phyloP scores from a whole-genome alignment of 208 protist genomes.

The Leishmania tarentolae region DNA sequence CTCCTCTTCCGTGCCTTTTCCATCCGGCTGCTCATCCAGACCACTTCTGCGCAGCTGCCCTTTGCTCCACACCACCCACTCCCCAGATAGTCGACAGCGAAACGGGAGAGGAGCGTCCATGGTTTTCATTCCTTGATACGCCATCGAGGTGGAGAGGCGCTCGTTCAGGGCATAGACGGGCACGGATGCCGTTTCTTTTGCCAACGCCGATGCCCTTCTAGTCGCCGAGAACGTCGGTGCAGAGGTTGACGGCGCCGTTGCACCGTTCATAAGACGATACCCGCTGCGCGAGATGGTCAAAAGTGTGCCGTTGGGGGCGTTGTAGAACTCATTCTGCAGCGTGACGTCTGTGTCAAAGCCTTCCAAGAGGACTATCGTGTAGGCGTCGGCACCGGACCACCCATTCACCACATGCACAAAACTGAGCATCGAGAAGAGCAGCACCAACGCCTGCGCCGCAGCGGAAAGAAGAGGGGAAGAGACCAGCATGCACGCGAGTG shows the following conservation, averaged over 20 bases:
- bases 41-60: conserved; percentile 1
- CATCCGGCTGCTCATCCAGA: background rate
- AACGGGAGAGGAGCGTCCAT: conserved; percentile 30
- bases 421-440: background rate
- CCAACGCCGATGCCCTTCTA: background rate
- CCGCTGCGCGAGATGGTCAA: conserved; percentile 28
- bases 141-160: conserved; percentile 6
- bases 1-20: conserved; percentile 6
- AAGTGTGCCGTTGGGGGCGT: conserved; percentile 33
- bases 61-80: conserved; percentile 81
- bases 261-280: conserved; percentile 30
- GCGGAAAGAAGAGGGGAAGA: background rate
- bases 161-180: conserved; percentile 14
- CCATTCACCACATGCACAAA: conserved; percentile 2
- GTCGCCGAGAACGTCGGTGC: background rate
- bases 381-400: conserved; percentile 44
- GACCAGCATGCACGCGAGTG: background rate
- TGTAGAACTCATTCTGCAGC: conserved; percentile 56
- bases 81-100: conserved; percentile 51
- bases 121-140: conserved; percentile 5
- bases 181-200: background rate
- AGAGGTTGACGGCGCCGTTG: background rate
- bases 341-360: conserved; percentile 32
- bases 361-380: conserved; percentile 46
- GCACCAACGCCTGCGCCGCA: background rate